Conservation (phyloP, 2,329 filamentous ascomycete genomes). For the Lachnellula arida region DNA sequence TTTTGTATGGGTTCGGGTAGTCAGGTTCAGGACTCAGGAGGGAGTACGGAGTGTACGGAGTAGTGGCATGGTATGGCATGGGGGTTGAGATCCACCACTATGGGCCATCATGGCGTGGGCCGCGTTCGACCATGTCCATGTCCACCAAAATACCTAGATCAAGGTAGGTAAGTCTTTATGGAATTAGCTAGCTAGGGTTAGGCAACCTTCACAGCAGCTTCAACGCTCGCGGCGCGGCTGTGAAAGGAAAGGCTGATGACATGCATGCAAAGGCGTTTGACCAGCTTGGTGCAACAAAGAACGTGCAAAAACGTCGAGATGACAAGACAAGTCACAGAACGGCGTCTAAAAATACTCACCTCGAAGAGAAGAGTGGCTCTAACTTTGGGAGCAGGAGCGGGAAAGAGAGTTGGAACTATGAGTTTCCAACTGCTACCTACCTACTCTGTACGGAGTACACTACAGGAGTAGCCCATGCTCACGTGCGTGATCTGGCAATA, state of each 20-base stretch:
- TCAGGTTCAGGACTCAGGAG: not conserved
- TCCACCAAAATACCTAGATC: too few species aligned
- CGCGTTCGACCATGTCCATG: too few species aligned
- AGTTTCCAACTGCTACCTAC: not conserved
- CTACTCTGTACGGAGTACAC: too few species aligned
- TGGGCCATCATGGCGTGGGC: too few species aligned
- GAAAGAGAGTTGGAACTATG: not conserved
- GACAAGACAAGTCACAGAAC: not conserved
- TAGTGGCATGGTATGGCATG: not conserved
- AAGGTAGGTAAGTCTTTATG: too few species aligned
- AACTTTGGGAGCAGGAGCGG: not conserved
- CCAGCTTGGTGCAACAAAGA: not conserved
- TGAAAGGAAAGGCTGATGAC: not conserved
- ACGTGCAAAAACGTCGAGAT: not conserved
- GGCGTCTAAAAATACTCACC: not conserved
- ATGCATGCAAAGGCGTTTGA: not conserved
- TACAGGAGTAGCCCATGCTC: not conserved
- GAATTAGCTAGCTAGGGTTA: not conserved
- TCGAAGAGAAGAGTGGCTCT: too few species aligned
- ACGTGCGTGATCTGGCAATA: not conserved
- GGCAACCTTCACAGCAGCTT: not conserved
- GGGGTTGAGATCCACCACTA: too few species aligned
- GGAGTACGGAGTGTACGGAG: not conserved
- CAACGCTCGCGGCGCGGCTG: too few species aligned
- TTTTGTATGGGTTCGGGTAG: not conserved